Evolutionary conservation across 148 eudicot genomes (phyloP).

Genomic region (Beta vulgaris): DNA sequence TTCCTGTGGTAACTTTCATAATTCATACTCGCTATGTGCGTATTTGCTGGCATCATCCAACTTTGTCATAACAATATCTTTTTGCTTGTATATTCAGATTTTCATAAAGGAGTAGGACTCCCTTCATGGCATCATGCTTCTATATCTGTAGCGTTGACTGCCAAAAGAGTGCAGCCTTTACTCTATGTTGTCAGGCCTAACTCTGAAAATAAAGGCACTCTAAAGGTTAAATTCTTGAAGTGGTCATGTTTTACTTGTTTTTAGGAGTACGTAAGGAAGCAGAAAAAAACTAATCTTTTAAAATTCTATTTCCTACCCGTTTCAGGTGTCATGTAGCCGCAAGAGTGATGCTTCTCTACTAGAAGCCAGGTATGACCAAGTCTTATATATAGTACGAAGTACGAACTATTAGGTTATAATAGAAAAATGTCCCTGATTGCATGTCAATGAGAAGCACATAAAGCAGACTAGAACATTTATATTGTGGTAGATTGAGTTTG

Average conservation of each 20-base stretch:
- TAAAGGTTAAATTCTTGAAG: conserved; percentile 43
- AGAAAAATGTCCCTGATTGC: background rate
- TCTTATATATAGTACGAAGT: too few species aligned
- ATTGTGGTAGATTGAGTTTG: background rate
- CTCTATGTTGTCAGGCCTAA: conserved; percentile 25
- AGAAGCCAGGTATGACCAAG: conserved; percentile 61
- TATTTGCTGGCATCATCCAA: background rate
- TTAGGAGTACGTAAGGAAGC: background rate
- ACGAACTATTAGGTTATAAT: too few species aligned
- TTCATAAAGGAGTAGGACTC: conserved; percentile 27
- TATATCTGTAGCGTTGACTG: conserved; percentile 24
- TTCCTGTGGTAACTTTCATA: background rate
- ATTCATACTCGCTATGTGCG: background rate
- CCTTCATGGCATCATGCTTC: conserved; percentile 30
- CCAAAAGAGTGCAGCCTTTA: conserved; percentile 26
- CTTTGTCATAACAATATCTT: background rate
- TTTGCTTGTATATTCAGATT: conserved; percentile 21
- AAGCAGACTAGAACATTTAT: background rate
- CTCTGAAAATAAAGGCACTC: conserved; percentile 24
- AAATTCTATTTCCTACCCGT: conserved; percentile 12
- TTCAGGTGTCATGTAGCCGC: conserved; percentile 58
- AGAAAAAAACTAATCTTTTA: background rate
- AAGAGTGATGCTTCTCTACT: conserved; percentile 45
- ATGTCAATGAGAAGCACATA: background rate
- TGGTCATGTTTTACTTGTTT: conserved; percentile 6